Evolutionary conservation across 2,329 filamentous ascomycete genomes (phyloP).

Genomic region (Periconia digitata): DNA sequence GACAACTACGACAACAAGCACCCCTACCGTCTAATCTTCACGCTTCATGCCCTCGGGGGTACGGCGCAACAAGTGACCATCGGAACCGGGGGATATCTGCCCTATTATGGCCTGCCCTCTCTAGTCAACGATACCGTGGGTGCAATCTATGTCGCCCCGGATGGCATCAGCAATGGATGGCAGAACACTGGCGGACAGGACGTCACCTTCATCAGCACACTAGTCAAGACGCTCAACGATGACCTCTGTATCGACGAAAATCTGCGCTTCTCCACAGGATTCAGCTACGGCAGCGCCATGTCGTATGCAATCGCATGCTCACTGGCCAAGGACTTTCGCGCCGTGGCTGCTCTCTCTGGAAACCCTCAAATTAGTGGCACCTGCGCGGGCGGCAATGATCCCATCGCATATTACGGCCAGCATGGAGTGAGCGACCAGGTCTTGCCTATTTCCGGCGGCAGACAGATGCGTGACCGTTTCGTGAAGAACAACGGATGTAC

Average conservation of each 20-base stretch:
- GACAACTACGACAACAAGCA: slow-evolving; percentile 44
- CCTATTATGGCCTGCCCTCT: slow-evolving; percentile 44
- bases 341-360: slow-evolving; percentile 30
- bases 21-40: slow-evolving; percentile 48
- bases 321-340: slow-evolving; percentile 40
- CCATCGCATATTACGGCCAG: slow-evolving; percentile 45
- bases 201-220: slow-evolving; percentile 42
- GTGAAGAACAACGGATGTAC: slow-evolving; percentile 43
- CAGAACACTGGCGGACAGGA: slow-evolving; percentile 46
- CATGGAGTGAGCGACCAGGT: slow-evolving; percentile 45
- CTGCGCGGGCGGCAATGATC: slow-evolving; percentile 35
- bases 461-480: slow-evolving; percentile 44
- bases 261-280: slow-evolving; percentile 47
- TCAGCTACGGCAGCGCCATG: slow-evolving; percentile 49
- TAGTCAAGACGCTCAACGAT: slow-evolving; percentile 42
- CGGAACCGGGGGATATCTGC: slow-evolving; percentile 1
- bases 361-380: slow-evolving; percentile 10
- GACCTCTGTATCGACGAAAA: slow-evolving; percentile 46
- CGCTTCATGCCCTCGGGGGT: slow-evolving; percentile 46
- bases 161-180: slow-evolving; percentile 44
- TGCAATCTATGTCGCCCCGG: slow-evolving; percentile 47
- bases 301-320: slow-evolving; percentile 46
- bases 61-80: slow-evolving; percentile 40
- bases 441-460: slow-evolving; percentile 38
- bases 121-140: slow-evolving; percentile 29